Conservation (phyloP, 352 stramenopile species). For the Lagenidium giganteum region DNA sequence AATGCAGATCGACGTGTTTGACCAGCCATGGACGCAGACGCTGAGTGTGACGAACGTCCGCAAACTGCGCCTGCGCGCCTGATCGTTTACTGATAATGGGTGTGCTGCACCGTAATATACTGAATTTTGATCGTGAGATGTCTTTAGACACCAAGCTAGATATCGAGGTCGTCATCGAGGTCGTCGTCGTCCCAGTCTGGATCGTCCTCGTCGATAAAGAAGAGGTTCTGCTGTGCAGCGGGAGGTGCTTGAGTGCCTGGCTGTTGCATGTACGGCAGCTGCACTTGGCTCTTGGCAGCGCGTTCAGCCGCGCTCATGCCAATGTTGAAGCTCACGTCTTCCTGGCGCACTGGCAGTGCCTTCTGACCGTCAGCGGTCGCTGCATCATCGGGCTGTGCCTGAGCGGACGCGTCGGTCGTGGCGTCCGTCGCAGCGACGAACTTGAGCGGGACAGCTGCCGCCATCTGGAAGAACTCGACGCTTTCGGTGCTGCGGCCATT, state of each 20-base stretch:
- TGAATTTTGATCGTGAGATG: no score
- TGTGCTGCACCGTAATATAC: no score
- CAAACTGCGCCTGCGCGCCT: no score
- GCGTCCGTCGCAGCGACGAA: slow-evolving; percentile 17
- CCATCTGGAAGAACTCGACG: slow-evolving; percentile 59
- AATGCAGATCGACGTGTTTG: no score
- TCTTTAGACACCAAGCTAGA: slow-evolving; percentile 22
- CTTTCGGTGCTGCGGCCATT: slow-evolving; percentile 60
- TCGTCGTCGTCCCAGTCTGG: slow-evolving; percentile 63
- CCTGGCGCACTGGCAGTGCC: slow-evolving; percentile 36
- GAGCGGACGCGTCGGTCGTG: no score
- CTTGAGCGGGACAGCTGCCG: slow-evolving; percentile 11
- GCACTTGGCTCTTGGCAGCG: slow-evolving; percentile 48
- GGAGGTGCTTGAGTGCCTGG: slow-evolving; percentile 2
- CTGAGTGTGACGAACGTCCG: no score
- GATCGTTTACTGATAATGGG: no score
- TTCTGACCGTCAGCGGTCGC: not conserved
- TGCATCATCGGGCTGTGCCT: no score
- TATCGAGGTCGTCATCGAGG: slow-evolving; percentile 40
- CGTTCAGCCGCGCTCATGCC: slow-evolving; percentile 55
- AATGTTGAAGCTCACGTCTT: slow-evolving; percentile 72
- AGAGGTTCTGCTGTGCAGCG: slow-evolving; percentile 23
- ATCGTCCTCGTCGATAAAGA: slow-evolving; percentile 81
- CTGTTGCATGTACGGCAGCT: slow-evolving; percentile 75
- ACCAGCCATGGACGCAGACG: no score